phyloP scores from a whole-genome alignment of 2,329 filamentous ascomycete species.

The Fonsecaea pugnacius region DNA sequence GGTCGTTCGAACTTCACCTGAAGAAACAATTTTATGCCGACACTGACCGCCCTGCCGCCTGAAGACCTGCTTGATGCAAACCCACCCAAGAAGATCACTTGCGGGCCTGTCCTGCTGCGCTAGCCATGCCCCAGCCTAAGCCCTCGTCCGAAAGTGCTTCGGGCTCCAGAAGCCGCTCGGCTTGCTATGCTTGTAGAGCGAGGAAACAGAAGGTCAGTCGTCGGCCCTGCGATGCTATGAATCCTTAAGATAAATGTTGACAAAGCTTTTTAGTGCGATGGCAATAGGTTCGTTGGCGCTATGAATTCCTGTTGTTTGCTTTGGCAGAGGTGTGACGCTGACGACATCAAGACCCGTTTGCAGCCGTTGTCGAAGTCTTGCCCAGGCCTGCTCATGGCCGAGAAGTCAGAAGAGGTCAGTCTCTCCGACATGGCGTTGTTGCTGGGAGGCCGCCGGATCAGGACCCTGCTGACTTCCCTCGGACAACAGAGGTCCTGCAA shows the following conservation, averaged over 20 bases:
- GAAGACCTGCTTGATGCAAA: background rate
- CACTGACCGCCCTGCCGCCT: background rate
- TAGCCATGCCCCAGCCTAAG: slow-evolving; percentile 9
- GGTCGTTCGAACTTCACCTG: background rate
- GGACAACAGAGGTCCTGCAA: slow-evolving; percentile 47
- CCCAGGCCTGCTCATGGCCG: slow-evolving; percentile 46
- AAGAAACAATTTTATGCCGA: slow-evolving; percentile 7
- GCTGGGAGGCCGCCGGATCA: background rate
- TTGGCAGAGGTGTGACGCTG: slow-evolving; percentile 6
- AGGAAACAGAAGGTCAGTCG: slow-evolving; percentile 47
- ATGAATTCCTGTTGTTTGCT: background rate
- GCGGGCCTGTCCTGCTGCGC: background rate
- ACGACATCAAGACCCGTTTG: slow-evolving; percentile 42
- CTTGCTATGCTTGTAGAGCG: slow-evolving; percentile 46
- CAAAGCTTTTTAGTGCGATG: slow-evolving; percentile 41
- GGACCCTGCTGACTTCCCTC: background rate
- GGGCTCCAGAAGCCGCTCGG: slow-evolving; percentile 28
- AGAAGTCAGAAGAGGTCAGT: slow-evolving; percentile 45
- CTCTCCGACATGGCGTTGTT: background rate
- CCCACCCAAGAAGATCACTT: background rate
- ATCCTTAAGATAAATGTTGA: background rate
- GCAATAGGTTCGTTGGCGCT: slow-evolving; percentile 40
- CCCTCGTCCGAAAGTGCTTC: background rate
- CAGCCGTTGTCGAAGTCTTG: slow-evolving; percentile 43
- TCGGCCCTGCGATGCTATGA: background rate